A percentile compares a stretch with the other conserved stretches of the same genome.
phyloP scores from a whole-genome alignment of 768 basidiomycete species.

The Xerocomus brunneocitrinus region DNA sequence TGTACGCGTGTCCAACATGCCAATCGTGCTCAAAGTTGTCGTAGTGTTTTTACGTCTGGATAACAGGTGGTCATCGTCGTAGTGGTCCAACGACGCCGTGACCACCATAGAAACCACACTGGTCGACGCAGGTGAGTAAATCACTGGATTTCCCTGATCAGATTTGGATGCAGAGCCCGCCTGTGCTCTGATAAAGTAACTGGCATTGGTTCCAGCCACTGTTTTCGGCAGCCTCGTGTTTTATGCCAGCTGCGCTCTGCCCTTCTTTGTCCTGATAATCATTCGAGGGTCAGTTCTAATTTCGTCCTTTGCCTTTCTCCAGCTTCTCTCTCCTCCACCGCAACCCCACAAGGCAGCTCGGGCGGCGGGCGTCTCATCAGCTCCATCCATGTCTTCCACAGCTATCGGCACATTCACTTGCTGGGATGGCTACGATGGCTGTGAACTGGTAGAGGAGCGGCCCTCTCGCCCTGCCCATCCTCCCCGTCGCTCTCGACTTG shows the following conservation, averaged over 20 bases:
- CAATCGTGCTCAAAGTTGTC: constrained; percentile 1
- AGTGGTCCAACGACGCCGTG: neutral
- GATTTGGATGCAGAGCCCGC: constrained; percentile 4
- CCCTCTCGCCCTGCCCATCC: constrained; percentile 14
- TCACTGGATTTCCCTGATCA: constrained; percentile 11
- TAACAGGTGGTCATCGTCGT: neutral
- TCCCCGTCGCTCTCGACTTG: constrained; percentile 20
- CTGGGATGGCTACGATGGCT: constrained; percentile 30
- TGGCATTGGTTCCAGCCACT: constrained; percentile 18
- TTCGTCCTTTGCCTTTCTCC: constrained; percentile 13
- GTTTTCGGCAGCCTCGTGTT: constrained; percentile 35
- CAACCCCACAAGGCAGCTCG: constrained; percentile 20
- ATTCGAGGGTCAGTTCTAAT: constrained; percentile 28
- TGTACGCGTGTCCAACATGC: constrained; percentile 7
- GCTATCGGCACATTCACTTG: constrained; percentile 33
- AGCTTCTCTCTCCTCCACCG: constrained; percentile 16
- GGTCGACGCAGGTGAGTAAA: constrained; percentile 1
- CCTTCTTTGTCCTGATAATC: constrained; percentile 31
- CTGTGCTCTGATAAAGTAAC: constrained; percentile 25
- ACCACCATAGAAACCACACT: neutral
- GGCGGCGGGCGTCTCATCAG: constrained; percentile 15
- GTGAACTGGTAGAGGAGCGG: constrained; percentile 20
- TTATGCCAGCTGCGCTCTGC: constrained; percentile 23
- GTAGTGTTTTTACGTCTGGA: neutral
- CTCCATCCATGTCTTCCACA: constrained; percentile 28